Percentiles rank a stretch among this genome's conserved stretches.
These are phyloP conservation scores for Senecio squalidus DNA, from an alignment of 140 eudicot species.

Conservation along the genomic window DNA sequence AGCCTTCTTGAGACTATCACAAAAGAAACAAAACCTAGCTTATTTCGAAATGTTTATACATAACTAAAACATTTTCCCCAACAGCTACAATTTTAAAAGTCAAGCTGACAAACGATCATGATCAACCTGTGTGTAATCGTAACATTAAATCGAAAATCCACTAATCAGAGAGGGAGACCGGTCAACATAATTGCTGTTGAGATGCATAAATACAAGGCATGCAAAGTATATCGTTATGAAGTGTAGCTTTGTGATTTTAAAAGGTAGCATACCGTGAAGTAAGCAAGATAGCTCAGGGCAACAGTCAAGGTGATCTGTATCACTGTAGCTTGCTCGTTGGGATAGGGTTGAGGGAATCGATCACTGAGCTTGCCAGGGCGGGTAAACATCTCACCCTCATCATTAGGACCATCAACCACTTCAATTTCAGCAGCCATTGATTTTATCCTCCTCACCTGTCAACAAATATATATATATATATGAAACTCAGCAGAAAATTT, in stretches of 20 bases:
- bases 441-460: no score
- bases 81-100: not conserved
- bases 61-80: not conserved
- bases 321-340: no score
- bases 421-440: no score
- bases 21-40: slow-evolving; percentile 16
- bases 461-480: no score
- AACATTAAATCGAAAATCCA: not conserved
- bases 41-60: not conserved
- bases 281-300: slow-evolving; percentile 95
- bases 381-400: no score
- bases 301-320: slow-evolving; percentile 86
- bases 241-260: slow-evolving; percentile 13
- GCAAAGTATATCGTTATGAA: not conserved
- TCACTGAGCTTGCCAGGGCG: no score
- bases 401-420: no score
- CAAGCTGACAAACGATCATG: not conserved
- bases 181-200: not conserved
- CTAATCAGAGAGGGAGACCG: not conserved
- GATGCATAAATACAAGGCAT: no score
- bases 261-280: slow-evolving; percentile 57
- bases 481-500: no score
- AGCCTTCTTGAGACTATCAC: slow-evolving; percentile 83
- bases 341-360: no score
- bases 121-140: not conserved